These are phyloP conservation scores for Pseudogymnoascus sp. DNA, from an alignment of 2,329 filamentous ascomycete species.

Conservation along the genomic window DNA sequence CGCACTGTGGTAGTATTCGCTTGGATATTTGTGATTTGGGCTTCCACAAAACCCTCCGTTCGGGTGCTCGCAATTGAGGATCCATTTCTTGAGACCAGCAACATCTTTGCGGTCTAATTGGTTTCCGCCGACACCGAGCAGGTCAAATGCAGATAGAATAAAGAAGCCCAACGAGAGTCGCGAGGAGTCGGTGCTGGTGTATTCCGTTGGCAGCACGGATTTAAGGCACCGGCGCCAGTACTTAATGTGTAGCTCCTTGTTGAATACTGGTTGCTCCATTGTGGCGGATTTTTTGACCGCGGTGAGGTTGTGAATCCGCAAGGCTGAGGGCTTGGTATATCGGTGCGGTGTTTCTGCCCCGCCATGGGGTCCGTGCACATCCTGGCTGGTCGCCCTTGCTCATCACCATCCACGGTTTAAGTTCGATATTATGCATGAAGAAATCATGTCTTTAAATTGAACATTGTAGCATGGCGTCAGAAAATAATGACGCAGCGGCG, in stretches of 20 bases:
- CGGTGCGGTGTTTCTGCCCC: slow-evolving; percentile 1
- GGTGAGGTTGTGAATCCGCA: slow-evolving; percentile 2
- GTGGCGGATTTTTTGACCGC: not conserved
- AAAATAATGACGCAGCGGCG: not conserved
- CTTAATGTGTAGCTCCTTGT: slow-evolving; percentile 65
- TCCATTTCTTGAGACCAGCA: slow-evolving; percentile 58
- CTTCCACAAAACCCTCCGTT: slow-evolving; percentile 84
- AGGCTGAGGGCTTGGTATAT: slow-evolving; percentile 3
- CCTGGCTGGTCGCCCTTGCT: not conserved
- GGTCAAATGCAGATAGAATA: slow-evolving; percentile 74
- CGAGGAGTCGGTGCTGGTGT: slow-evolving; percentile 82
- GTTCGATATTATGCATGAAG: not conserved
- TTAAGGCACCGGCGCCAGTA: slow-evolving; percentile 91
- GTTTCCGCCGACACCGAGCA: slow-evolving; percentile 58
- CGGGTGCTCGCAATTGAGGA: slow-evolving; percentile 75
- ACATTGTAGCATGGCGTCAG: not conserved
- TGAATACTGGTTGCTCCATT: slow-evolving; percentile 34
- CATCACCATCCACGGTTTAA: not conserved
- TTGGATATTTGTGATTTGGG: slow-evolving; percentile 51
- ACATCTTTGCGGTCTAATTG: slow-evolving; percentile 41
- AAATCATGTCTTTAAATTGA: not conserved
- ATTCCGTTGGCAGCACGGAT: slow-evolving; percentile 69
- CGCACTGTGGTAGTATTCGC: slow-evolving; percentile 25
- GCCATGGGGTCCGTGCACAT: not conserved
- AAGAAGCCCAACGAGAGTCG: slow-evolving; percentile 88